Evolutionary conservation across 2,329 filamentous ascomycete genomes (phyloP).

Genomic region (Colletotrichum destructivum): DNA sequence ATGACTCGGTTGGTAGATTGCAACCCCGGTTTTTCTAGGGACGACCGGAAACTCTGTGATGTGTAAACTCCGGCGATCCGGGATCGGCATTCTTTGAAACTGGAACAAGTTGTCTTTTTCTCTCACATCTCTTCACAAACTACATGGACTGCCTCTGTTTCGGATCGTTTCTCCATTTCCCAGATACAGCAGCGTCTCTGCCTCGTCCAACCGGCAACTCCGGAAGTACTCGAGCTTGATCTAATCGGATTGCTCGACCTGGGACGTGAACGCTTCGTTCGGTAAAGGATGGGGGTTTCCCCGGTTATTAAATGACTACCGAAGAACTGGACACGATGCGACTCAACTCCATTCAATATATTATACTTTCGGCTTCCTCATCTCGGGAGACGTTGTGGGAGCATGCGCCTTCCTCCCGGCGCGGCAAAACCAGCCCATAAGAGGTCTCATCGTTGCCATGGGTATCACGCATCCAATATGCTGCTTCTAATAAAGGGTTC

Average conservation of each 20-base stretch:
- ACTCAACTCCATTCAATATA: conserved; percentile 3
- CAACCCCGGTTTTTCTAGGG: conserved; percentile 32
- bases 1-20: conserved; percentile 38
- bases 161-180: background rate
- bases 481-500: background rate
- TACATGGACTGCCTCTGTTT: conserved; percentile 27
- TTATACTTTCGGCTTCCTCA: conserved; percentile 31
- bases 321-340: background rate
- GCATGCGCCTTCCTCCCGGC: conserved; percentile 1
- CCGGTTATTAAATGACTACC: background rate
- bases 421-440: background rate
- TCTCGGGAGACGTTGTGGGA: conserved; percentile 11
- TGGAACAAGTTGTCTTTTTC: conserved; percentile 3
- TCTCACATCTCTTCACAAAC: conserved; percentile 1
- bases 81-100: conserved; percentile 30
- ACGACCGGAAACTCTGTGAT: conserved; percentile 21
- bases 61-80: conserved; percentile 13
- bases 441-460: background rate
- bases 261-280: background rate
- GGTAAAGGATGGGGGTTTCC: background rate
- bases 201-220: background rate
- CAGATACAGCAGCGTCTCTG: background rate
- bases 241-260: background rate
- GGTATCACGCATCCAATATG: background rate
- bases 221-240: background rate